These are phyloP conservation scores for Pythium insidiosum DNA, from an alignment of 352 stramenopile genomes.

Conservation along the genomic window DNA sequence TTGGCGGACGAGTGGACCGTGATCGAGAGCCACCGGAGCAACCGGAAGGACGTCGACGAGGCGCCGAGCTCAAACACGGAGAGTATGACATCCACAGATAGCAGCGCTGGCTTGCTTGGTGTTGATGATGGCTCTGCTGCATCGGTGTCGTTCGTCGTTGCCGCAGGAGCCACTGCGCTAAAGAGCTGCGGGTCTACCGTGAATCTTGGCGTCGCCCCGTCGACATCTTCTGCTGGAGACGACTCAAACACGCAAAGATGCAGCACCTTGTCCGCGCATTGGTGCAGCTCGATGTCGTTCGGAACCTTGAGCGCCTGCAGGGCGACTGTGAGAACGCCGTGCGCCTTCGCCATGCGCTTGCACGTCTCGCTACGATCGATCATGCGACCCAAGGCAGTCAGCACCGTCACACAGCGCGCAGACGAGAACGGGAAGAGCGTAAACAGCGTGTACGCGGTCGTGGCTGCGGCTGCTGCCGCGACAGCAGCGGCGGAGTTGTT, in stretches of 20 bases:
- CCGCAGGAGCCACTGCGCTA: neutral
- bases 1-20: constrained; percentile 32
- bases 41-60: constrained; percentile 39
- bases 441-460: constrained; percentile 11
- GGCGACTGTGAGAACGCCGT: constrained; percentile 25
- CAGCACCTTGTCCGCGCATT: constrained; percentile 53
- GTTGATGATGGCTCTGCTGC: too few relatives aligned
- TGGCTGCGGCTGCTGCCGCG: constrained; percentile 13
- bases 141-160: neutral
- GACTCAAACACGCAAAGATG: constrained; percentile 39
- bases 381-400: constrained; percentile 45
- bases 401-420: constrained; percentile 18
- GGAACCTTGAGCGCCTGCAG: constrained; percentile 35
- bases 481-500: constrained; percentile 9
- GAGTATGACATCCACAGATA: constrained; percentile 25
- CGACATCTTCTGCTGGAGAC: too few relatives aligned
- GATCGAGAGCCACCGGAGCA: constrained; percentile 41
- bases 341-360: constrained; percentile 26
- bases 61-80: constrained; percentile 20
- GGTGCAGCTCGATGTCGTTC: constrained; percentile 21
- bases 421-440: constrained; percentile 24
- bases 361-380: constrained; percentile 27
- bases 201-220: neutral
- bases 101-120: constrained; percentile 21
- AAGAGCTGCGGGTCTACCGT: constrained; percentile 19